Conservation (phyloP, 805 yeast species). For the Candida broadrunensis region DNA sequence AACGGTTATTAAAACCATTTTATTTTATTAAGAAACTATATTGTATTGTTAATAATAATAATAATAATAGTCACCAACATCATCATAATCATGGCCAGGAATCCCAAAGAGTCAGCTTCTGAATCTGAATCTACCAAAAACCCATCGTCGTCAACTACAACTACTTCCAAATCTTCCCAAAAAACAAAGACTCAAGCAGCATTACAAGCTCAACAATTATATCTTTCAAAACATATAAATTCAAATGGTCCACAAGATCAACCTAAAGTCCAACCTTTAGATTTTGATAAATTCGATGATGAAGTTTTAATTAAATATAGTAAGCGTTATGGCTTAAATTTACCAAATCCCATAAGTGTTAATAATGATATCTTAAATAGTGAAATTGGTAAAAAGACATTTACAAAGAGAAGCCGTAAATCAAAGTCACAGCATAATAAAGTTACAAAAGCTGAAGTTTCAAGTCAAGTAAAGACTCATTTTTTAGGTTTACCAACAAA, state of each 20-base stretch:
- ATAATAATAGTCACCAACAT: too few species aligned
- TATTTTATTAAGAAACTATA: too few species aligned
- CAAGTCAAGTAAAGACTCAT: slow-evolving; percentile 63
- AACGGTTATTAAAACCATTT: too few species aligned
- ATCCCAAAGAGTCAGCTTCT: slow-evolving; percentile 34
- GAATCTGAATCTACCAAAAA: slow-evolving; percentile 30
- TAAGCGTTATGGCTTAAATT: slow-evolving; percentile 51
- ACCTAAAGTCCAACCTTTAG: slow-evolving; percentile 55
- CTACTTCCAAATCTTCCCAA: slow-evolving; percentile 9
- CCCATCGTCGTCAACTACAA: slow-evolving; percentile 2
- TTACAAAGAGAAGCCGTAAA: slow-evolving; percentile 23
- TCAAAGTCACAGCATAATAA: slow-evolving; percentile 31
- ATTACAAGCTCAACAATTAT: slow-evolving; percentile 67
- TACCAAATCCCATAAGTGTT: slow-evolving; percentile 61
- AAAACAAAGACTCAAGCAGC: slow-evolving; percentile 58
- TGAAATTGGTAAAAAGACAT: slow-evolving; percentile 70
- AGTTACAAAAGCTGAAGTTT: slow-evolving; percentile 58
- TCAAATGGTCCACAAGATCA: slow-evolving; percentile 69
- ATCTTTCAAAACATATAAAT: slow-evolving; percentile 63
- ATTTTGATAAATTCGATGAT: slow-evolving; percentile 63
- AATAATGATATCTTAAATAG: slow-evolving; percentile 70
- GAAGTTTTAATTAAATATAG: slow-evolving; percentile 69
- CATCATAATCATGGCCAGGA: background rate
- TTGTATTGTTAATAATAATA: too few species aligned
- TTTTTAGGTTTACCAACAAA: slow-evolving; percentile 56